Evolutionary conservation across 1,139 yeast genomes (phyloP).

Genomic region (Yamadazyma sp.): DNA sequence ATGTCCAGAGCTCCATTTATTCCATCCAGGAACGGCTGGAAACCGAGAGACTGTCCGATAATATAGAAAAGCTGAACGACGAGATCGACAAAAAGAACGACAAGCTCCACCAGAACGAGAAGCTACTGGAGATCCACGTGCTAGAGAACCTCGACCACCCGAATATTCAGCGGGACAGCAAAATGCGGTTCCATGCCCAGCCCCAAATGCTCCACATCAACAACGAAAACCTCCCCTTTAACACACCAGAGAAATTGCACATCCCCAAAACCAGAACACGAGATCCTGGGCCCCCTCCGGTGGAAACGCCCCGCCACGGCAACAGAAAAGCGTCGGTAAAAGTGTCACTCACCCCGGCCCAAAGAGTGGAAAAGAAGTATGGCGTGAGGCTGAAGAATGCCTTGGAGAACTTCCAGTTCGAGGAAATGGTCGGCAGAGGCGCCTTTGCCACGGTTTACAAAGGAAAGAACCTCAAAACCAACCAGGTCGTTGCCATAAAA

Average conservation of each 20-base stretch:
- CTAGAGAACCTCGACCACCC: too few relatives aligned
- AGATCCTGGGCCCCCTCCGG: too few relatives aligned
- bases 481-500: constrained; percentile 80
- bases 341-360: constrained; percentile 56
- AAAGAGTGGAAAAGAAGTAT: constrained; percentile 43
- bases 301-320: constrained; percentile 21
- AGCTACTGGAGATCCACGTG: too few relatives aligned
- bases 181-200: too few relatives aligned
- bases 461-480: constrained; percentile 66
- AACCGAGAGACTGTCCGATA: constrained; percentile 5
- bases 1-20: constrained; percentile 6
- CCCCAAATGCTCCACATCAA: too few relatives aligned
- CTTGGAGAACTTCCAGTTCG: constrained; percentile 54
- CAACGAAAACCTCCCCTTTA: constrained; percentile 11
- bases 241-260: constrained; percentile 1
- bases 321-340: constrained; percentile 36
- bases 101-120: too few relatives aligned
- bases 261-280: constrained; percentile 8
- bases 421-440: constrained; percentile 86
- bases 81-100: too few relatives aligned
- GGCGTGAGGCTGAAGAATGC: constrained; percentile 42
- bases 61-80: too few relatives aligned
- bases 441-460: constrained; percentile 93
- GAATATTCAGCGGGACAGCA: too few relatives aligned
- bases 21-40: constrained; percentile 14